Evolutionary conservation across 129 eudicot species (phyloP).

Genomic region (Logfia minima): DNA sequence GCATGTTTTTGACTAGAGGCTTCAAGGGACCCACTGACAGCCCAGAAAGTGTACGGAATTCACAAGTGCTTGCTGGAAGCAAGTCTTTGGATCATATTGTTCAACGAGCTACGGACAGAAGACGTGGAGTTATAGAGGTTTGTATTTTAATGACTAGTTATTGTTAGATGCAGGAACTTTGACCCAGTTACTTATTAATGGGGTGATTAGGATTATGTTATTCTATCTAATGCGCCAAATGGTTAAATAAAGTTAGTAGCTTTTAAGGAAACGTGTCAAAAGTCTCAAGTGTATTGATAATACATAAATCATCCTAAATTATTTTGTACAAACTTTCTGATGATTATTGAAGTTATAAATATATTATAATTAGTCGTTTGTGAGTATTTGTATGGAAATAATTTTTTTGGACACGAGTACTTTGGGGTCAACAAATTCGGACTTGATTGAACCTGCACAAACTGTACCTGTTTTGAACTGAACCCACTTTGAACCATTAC

Average conservation of each 20-base stretch:
- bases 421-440: not conserved
- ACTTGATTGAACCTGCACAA: not conserved
- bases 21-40: slow-evolving; percentile 31
- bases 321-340: not conserved
- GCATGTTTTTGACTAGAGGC: slow-evolving; percentile 37
- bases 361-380: not conserved
- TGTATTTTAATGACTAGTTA: not conserved
- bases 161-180: no score
- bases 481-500: not conserved
- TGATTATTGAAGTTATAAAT: not conserved
- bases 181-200: no score
- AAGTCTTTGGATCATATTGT: slow-evolving; percentile 67
- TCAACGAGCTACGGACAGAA: slow-evolving; percentile 82
- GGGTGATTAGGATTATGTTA: not conserved
- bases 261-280: not conserved
- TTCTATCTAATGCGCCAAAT: not conserved
- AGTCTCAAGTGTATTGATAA: not conserved
- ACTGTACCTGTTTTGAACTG: not conserved
- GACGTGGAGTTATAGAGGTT: slow-evolving; percentile 97
- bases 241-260: not conserved
- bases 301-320: not conserved
- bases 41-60: slow-evolving; percentile 32
- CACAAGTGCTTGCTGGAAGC: slow-evolving; percentile 40
- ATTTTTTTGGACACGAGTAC: not conserved
- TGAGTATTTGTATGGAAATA: not conserved